phyloP scores from a whole-genome alignment of 129 eudicot genomes.

The Flaveria ramosissima region DNA sequence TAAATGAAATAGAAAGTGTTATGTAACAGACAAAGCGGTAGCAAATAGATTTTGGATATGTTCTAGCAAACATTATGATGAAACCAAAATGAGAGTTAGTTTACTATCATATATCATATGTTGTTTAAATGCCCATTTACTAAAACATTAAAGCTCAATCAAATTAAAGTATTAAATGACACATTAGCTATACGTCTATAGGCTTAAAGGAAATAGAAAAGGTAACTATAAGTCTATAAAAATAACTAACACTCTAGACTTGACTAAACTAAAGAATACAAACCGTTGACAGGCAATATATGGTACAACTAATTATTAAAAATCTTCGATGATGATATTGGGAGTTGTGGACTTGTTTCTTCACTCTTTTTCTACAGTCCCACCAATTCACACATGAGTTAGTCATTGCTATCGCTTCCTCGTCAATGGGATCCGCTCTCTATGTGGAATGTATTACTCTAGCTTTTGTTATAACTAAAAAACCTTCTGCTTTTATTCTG shows the following conservation, averaged over 20 bases:
- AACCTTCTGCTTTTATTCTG: neutral
- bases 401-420: neutral
- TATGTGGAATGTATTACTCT: neutral
- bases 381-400: neutral
- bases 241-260: neutral
- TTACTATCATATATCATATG: neutral
- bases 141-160: neutral
- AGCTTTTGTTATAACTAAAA: neutral
- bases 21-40: neutral
- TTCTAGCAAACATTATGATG: neutral
- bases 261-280: neutral
- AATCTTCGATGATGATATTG: neutral
- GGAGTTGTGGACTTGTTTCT: neutral
- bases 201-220: neutral
- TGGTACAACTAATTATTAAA: neutral
- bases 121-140: neutral
- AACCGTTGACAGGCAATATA: neutral
- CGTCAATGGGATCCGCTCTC: neutral
- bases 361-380: neutral
- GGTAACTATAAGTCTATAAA: too few species aligned
- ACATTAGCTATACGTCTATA: neutral
- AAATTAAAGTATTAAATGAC: neutral
- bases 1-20: neutral
- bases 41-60: neutral
- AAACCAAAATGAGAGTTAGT: neutral